phyloP scores from a whole-genome alignment of 345 rosid species.

The Citrus reticulata region DNA sequence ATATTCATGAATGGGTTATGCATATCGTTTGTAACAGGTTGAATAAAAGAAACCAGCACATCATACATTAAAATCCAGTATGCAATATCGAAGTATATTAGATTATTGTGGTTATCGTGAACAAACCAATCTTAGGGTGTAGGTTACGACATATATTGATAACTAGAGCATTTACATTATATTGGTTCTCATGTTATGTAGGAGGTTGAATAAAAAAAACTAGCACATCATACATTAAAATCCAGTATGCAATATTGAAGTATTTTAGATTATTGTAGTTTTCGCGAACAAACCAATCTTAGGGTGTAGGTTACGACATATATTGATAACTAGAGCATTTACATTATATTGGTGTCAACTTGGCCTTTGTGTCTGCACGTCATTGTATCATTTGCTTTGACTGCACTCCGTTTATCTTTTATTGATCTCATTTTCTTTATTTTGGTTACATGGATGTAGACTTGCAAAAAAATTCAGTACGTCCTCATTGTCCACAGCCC shows the following conservation, averaged over 20 bases:
- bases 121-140: neutral
- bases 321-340: neutral
- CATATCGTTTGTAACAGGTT: neutral
- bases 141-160: neutral
- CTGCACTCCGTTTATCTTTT: neutral
- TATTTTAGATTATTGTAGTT: neutral
- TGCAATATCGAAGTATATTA: neutral
- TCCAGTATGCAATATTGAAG: neutral
- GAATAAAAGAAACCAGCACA: neutral
- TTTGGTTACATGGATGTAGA: constrained; percentile 41
- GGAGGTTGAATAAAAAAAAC: neutral
- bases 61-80: neutral
- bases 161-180: neutral
- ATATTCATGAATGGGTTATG: neutral
- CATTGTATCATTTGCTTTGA: neutral
- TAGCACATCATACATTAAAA: neutral
- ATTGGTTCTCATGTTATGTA: neutral
- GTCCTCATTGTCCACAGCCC: constrained; percentile 1
- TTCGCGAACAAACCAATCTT: neutral
- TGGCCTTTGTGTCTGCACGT: neutral
- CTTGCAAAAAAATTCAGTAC: constrained; percentile 20
- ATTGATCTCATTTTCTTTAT: constrained; percentile 13
- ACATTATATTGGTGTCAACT: neutral
- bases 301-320: neutral
- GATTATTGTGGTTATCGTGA: neutral